A percentile compares a stretch with the other conserved stretches of the same genome.
Conservation (phyloP, 306 rosid genomes). For the Vigna radiata region DNA sequence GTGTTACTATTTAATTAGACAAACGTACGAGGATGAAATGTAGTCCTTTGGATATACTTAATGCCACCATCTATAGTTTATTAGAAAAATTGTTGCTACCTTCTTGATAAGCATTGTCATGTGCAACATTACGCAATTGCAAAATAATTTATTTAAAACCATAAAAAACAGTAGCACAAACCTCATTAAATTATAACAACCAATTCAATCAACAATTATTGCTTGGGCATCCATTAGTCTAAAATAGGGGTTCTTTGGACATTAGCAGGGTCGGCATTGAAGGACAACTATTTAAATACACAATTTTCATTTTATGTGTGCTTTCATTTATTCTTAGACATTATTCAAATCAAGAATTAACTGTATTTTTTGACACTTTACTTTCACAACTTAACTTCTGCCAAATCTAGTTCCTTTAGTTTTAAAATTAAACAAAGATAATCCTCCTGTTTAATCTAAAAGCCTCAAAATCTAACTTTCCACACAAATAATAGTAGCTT, state of each 20-base stretch:
- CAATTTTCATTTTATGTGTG: background rate
- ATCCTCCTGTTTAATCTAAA: background rate
- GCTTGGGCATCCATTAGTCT: background rate
- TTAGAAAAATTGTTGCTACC: background rate
- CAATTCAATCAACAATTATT: background rate
- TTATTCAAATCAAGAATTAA: background rate
- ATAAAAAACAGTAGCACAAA: background rate
- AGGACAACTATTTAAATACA: background rate
- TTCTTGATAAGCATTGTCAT: background rate
- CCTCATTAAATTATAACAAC: background rate
- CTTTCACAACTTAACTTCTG: background rate
- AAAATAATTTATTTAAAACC: background rate
- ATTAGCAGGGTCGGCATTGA: background rate
- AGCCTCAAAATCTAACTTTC: background rate
- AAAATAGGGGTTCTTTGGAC: background rate
- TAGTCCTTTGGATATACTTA: too few species aligned
- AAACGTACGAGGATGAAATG: too few species aligned
- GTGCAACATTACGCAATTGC: background rate
- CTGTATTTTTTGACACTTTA: background rate
- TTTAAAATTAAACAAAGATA: background rate
- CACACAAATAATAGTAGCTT: background rate
- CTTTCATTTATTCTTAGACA: background rate
- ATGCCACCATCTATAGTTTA: background rate
- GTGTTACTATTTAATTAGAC: too few species aligned
- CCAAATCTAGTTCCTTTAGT: background rate